Base-by-base conservation (phyloP, 176 grass and related monocot genomes). In the Oropetium thomaeum region DNA sequence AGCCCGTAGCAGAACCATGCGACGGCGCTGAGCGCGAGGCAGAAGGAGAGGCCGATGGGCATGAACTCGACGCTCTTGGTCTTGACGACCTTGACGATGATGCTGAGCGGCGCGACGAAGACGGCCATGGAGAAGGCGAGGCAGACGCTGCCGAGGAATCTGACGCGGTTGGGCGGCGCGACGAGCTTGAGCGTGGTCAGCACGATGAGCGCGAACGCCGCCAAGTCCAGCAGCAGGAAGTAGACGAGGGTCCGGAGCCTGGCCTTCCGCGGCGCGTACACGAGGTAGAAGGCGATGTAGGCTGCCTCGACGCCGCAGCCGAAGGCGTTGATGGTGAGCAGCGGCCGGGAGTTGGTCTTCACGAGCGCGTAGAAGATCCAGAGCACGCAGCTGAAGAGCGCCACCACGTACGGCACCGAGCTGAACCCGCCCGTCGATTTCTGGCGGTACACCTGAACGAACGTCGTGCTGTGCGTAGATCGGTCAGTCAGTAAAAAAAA, bases 71-170 rank as follows among this genome's bases (percentile, higher is more conserved):
- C 90, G 62, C 90, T 93, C 86, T 80, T 91, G 8, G n/a, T n/a
- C n/a, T n/a, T n/a, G n/a, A n/a, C n/a, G n/a, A 97, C 94, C 82
- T 89, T 89, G 34, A 97, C 93, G 67, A 99, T 99, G 89, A 99
- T 86, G 89, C 86, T 90, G 69, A 99, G 81, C 5, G 96, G 96
- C 37, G 96, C 92, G 41, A 80, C 92, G 71, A 99, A 99, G 77
- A 99, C 96, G 35, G 87, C 82, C 57, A 92, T 78, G 23, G 96
- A 90, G 87, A 99, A 99, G 69, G 83, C 85, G 30, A 99, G 85
- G 75, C 96, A 99, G 31, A 99, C 87, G 77, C 96, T 92, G 39
- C 96, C 96, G 17, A 99, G 91, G 55, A 99, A 79, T 40, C 83
- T 90, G 32, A 89, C 76, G 2, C 62, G 92, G 20, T 78, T 66